Evolutionary conservation across 257 asterid genomes (phyloP), one percentile per base, ranked within the genome.

Genomic region (Coffea canephora): DNA sequence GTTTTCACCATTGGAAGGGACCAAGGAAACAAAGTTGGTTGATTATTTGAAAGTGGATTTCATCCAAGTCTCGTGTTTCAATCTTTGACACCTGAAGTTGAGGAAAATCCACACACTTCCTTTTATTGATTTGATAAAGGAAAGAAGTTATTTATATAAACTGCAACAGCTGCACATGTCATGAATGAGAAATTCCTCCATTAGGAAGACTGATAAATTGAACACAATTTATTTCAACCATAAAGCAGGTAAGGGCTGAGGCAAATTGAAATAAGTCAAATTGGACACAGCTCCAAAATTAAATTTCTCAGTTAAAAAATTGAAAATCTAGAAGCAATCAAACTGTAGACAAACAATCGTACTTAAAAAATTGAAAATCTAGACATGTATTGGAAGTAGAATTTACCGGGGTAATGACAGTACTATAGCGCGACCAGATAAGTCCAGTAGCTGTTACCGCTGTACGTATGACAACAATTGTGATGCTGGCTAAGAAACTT

Each of bases 391-490:
- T 14, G 6, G 55, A 46, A 14, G 43, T 57, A 71, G 61, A 59
- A 78, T 67, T 78, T 71, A 78, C 76, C 52, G 82, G 82, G n/a
- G 69, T 78, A 45, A 78, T 78, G 46, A 78, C 82, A 55, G 76
- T 61, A 50, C 85, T 80, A 78, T 74, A 75, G 72, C 81, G 84
- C 39, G 69, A 77, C 78, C 57, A 77, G 61, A 69, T 21, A 77
- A 83, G 43, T 80, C 87, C 86, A 27, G 83, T 68, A 23, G 75
- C 82, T 18, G 82, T 79, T 69, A 86, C 82, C 27, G 84, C 85
- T 80, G 86, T 52, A 67, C 39, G 67, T 72, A 79, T 69, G 46
- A 73, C 46, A 52, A 57, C n/a, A 78, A 54, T 78, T 21, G 12
- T 9, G 52, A 25, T 55, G 45, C 48, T 45, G 8, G 23, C 8